Base-by-base conservation (phyloP, 1,139 yeast genomes). In the Debaryomyces sp. region DNA sequence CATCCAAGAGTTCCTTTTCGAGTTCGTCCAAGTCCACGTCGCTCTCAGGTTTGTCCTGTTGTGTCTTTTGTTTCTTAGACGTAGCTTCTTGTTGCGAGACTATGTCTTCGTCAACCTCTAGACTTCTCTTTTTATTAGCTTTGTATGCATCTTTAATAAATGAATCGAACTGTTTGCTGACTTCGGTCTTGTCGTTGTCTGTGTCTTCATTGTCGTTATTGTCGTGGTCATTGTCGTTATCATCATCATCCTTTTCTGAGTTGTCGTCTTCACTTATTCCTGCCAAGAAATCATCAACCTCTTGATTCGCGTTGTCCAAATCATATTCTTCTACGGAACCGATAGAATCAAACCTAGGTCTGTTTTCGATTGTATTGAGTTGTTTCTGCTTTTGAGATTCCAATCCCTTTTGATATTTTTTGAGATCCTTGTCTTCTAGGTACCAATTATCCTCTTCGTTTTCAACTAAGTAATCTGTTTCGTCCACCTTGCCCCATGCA, bases 401-500 rank as follows among this genome's bases (percentile, higher is more conserved):
- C 64, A 29, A 73, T 58, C 4, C 68, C 48, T 65, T 66, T 52
- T 71, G 63, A 55, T 79, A 81, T 51, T 71, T 72, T 32, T 69
- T 72, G 17, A 80, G 68, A 51, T 80, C 84, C 30, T 58, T 59
- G 6, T 71, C 71, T 26, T 74, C 68, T 8, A 81, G 71, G 23
- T 55, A 56, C 80, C 80, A 75, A 36, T 77, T 70, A 12, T 61
- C 61, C 13, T 67, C 72, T 12, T 71, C 74, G 10, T 81, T 75
- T 9, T 72, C 67, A n/a, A 91, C 70, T 44, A 77, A 66, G 62
- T 77, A 91, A 7, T 80, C 82, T 3, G 65, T 72, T 58, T 88
- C 96, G 26, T 85, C 83, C 0, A 84, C 85, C 46, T 79, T 80
- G 45, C 74, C 72, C 98, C 99, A 94, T 15, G 77, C 69, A 13